A percentile compares a stretch with the other conserved stretches of the same genome.
These are phyloP conservation scores for Sanghuangporus baumii DNA, from an alignment of 1,284 basidiomycete genomes.

Conservation along the genomic window DNA sequence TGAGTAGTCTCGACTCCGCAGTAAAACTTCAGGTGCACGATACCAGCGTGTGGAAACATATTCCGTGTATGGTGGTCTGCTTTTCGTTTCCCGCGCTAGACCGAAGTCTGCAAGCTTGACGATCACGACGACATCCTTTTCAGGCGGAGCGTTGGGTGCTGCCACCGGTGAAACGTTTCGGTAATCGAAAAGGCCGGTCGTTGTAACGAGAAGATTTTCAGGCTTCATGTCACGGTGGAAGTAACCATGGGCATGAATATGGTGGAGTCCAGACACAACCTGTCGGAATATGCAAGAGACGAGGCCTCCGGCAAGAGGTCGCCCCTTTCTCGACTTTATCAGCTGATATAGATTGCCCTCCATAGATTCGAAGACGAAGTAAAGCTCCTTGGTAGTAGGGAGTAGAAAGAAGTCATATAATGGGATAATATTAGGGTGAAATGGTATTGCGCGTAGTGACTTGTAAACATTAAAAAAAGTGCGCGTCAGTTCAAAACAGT, in stretches of 20 bases:
- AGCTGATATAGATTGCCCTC: conserved; percentile 99
- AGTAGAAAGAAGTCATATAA: conserved; percentile 98
- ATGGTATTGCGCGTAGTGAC: conserved; percentile 91
- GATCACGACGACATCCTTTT: conserved; percentile 94
- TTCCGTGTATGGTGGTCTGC: conserved; percentile 93
- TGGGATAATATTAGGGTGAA: conserved; percentile 97
- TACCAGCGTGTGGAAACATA: conserved; percentile 99
- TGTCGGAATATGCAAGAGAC: conserved; percentile 94
- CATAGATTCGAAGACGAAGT: conserved; percentile 99
- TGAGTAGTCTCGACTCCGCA: conserved; percentile 89
- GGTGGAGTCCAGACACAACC: conserved; percentile 85
- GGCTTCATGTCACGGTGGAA: conserved; percentile 99
- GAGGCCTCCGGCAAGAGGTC: conserved; percentile 91
- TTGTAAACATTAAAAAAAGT: conserved; percentile 29
- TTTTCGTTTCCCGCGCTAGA: conserved; percentile 86
- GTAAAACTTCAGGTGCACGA: conserved; percentile 93
- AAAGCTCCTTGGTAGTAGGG: conserved; percentile 89
- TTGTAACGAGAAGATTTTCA: conserved; percentile 99
- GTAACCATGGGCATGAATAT: conserved; percentile 91
- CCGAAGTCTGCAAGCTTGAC: conserved; percentile 99
- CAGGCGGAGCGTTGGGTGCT: conserved; percentile 53
- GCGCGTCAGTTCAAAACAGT: conserved; percentile 17
- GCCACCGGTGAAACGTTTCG: conserved; percentile 66
- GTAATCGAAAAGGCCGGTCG: conserved; percentile 94
- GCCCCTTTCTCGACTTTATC: conserved; percentile 93